Evolutionary conservation across 2,329 filamentous ascomycete genomes (phyloP).

Genomic region (Colletotrichum plurivorum): DNA sequence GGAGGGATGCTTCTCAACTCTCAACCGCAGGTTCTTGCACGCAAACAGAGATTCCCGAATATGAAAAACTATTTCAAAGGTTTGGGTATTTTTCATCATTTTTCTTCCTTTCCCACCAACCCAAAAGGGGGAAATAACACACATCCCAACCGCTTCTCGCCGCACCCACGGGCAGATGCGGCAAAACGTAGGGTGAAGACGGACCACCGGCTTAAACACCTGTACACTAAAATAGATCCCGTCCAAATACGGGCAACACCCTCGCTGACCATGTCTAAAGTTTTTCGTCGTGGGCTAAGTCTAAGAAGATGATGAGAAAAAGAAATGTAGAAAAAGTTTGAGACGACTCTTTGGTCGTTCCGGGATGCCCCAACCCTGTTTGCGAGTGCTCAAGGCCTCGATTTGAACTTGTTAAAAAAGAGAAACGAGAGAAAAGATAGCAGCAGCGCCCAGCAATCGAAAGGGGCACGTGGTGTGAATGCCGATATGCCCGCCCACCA

Average conservation of each 20-base stretch:
- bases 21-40: too few species aligned
- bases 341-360: background rate
- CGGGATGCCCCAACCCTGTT: conserved; percentile 5
- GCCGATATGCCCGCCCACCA: conserved; percentile 15
- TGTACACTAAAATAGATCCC: conserved; percentile 23
- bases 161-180: too few species aligned
- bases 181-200: background rate
- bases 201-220: background rate
- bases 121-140: too few species aligned
- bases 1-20: too few species aligned
- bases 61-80: too few species aligned
- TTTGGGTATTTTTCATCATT: too few species aligned
- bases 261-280: conserved; percentile 33
- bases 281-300: conserved; percentile 28
- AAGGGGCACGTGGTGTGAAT: conserved; percentile 12
- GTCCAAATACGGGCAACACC: conserved; percentile 26
- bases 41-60: too few species aligned
- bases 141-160: too few species aligned
- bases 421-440: conserved; percentile 32
- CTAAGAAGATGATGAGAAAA: conserved; percentile 2
- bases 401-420: conserved; percentile 37
- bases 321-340: background rate
- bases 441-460: conserved; percentile 15
- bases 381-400: conserved; percentile 23
- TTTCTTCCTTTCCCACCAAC: too few species aligned